Conservation (phyloP, 257 asterid species). For the Jaltomata sinuosa region DNA sequence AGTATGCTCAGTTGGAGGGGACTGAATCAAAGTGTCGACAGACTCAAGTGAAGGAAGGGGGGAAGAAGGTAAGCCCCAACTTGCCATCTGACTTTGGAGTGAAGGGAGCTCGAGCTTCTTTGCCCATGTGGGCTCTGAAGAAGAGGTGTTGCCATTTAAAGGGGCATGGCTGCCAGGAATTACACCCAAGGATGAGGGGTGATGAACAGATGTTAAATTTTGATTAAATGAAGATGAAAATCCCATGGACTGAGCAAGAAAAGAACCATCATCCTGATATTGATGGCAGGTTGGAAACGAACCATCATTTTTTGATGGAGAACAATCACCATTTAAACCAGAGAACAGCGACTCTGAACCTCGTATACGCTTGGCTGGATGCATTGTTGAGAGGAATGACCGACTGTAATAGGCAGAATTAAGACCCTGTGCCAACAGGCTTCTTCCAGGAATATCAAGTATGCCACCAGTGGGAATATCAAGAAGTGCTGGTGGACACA, state of each 20-base stretch:
- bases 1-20: constrained; percentile 27
- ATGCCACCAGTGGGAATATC: constrained; percentile 20
- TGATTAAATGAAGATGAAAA: constrained; percentile 21
- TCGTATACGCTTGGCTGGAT: constrained; percentile 40
- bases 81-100: constrained; percentile 48
- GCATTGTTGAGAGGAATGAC: constrained; percentile 17
- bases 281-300: constrained; percentile 16
- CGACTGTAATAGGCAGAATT: constrained; percentile 11
- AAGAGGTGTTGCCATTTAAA: constrained; percentile 27
- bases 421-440: constrained; percentile 23
- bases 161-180: constrained; percentile 34
- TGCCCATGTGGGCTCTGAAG: constrained; percentile 42
- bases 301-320: constrained; percentile 2
- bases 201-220: constrained; percentile 12
- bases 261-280: constrained; percentile 25
- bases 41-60: constrained; percentile 42
- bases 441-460: constrained; percentile 24
- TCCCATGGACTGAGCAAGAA: constrained; percentile 18
- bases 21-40: constrained; percentile 30
- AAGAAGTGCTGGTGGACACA: constrained; percentile 13
- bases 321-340: constrained; percentile 2
- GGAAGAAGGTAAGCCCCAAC: constrained; percentile 44
- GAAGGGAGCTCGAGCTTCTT: constrained; percentile 74
- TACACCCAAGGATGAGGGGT: constrained; percentile 15
- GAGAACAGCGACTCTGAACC: constrained; percentile 22